A percentile compares a stretch with the other conserved stretches of the same genome.
Evolutionary conservation across 2,329 filamentous ascomycete species (phyloP).

Genomic region (Alternaria sp.): DNA sequence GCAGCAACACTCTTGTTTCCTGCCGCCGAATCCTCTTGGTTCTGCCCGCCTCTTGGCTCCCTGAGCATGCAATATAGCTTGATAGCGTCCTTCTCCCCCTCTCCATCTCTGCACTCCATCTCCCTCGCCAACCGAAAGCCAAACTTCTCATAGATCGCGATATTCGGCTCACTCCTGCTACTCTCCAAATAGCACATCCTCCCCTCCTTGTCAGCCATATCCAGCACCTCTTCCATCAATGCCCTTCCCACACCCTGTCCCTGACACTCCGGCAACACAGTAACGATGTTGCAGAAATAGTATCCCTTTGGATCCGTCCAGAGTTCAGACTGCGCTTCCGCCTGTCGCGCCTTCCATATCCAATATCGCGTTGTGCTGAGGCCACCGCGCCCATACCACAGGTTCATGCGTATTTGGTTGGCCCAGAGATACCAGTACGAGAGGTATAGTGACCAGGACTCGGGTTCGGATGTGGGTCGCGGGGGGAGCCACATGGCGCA

Average conservation of each 20-base stretch:
- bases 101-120: constrained; percentile 70
- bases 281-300: constrained; percentile 79
- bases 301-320: constrained; percentile 73
- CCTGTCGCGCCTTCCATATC: constrained; percentile 74
- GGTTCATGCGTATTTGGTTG: constrained; percentile 70
- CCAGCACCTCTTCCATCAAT: constrained; percentile 68
- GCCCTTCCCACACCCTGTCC: constrained; percentile 70
- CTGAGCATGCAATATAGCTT: constrained; percentile 56
- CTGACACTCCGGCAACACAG: constrained; percentile 69
- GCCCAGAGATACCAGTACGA: constrained; percentile 71
- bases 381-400: constrained; percentile 72
- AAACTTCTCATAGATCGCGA: constrained; percentile 72
- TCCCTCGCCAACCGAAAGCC: constrained; percentile 70
- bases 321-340: constrained; percentile 64
- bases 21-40: background rate
- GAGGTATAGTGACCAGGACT: constrained; percentile 67
- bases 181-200: constrained; percentile 74
- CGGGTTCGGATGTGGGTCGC: constrained; percentile 52
- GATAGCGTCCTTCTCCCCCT: constrained; percentile 53
- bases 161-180: constrained; percentile 70
- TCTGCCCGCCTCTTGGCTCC: constrained; percentile 33
- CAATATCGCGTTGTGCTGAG: constrained; percentile 72
- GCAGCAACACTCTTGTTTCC: background rate
- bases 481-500: constrained; percentile 76
- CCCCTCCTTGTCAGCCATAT: constrained; percentile 68